Conservation (phyloP, 208 protist species). For the Novymonas esmeraldas region DNA sequence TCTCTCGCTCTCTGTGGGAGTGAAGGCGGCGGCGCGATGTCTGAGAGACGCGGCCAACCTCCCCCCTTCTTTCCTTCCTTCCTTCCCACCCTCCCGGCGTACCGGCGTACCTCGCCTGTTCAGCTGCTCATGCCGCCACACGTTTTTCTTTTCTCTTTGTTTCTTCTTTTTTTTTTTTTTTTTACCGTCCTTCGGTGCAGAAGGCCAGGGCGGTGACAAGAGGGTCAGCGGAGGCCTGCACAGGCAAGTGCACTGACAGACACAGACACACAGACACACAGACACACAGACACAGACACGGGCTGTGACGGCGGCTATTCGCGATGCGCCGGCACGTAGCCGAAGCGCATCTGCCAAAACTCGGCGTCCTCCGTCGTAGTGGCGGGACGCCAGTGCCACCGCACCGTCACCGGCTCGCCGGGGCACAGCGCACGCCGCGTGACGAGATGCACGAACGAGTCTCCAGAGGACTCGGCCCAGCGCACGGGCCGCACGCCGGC, state of each 20-base stretch:
- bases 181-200: no score
- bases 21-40: no score
- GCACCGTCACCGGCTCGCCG: conserved; percentile 61
- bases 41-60: no score
- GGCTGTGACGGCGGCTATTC: conserved; percentile 9
- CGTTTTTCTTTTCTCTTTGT: no score
- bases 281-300: conserved; percentile 4
- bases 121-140: no score
- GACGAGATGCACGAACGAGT: conserved; percentile 65
- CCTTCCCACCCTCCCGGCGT: no score
- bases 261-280: conserved; percentile 2
- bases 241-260: background rate
- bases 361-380: conserved; percentile 61
- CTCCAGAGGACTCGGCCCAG: conserved; percentile 35
- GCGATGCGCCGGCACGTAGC: conserved; percentile 62
- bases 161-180: no score
- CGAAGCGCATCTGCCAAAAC: conserved; percentile 80
- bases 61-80: no score
- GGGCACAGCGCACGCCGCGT: conserved; percentile 37
- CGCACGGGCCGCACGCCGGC: conserved; percentile 13
- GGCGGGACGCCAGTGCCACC: conserved; percentile 50
- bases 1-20: no score
- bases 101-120: no score
- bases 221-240: background rate
- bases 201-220: no score